Evolutionary conservation across 2,329 filamentous ascomycete species (phyloP), one percentile per base, ranked within the genome.

Genomic region (Alternaria arborescens): DNA sequence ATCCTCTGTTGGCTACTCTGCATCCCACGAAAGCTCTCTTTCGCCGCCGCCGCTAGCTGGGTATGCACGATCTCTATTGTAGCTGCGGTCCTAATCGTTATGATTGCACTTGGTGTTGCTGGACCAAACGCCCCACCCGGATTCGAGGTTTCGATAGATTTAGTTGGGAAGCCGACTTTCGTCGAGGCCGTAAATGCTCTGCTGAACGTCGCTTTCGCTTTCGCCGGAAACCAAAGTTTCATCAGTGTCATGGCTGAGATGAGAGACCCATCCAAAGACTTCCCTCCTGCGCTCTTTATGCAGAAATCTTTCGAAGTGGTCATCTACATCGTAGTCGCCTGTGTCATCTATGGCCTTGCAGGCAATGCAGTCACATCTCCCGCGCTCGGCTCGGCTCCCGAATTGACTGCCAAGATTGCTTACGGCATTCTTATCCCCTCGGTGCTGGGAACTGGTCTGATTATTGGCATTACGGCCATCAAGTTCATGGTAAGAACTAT

Each of bases 401-500:
- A 71, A 3, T 71, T 84, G 0, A 80, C 91, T 32, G 82, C 85
- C 20, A 90, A 91, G 72, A 81, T 89, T 16, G 89, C 90, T 12
- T 91, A 88, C 77, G 88, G 87, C 20, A 81, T 91, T 56, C 88
- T 89, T 1, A 82, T 89, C 5, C 89, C 89, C 20, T 91, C 90
- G 2, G 91, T 91, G 55, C 81, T 91, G 42, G 87, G 91, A 50
- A 88, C 89, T 0, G 89, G 89, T 52, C 88, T 91, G 4, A 89
- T 92, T 58, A 89, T 90, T 70, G 88, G 86, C 14, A 87, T 90
- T 65, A 86, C 91, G 2, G 87, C 88, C 2, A 83, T 83, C 52
- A 90, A 89, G 70, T 88, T 88, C 70, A 81, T 90, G 65, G 51
- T 53, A 38, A 11, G 54, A 20, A 22, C 8, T 11, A 12, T n/a